phyloP scores from a whole-genome alignment of 1,284 basidiomycete species.

The Sphaerobolus stellatus region DNA sequence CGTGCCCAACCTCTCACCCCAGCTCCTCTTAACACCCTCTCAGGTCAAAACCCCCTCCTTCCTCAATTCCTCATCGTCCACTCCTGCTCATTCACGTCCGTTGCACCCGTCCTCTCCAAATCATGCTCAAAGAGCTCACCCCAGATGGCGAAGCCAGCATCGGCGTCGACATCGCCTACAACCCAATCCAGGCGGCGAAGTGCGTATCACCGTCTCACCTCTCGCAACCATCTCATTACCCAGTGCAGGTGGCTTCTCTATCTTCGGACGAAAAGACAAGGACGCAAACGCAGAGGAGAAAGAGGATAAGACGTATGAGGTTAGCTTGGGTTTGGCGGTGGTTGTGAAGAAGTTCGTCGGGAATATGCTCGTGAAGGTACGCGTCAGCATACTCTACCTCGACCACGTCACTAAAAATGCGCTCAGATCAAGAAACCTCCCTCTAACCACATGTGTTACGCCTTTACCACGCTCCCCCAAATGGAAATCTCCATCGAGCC shows the following conservation, averaged over 20 bases:
- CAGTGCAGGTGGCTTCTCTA: conserved; percentile 5
- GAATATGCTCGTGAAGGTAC: conserved; percentile 76
- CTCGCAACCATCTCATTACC: conserved; percentile 78
- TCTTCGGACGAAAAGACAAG: conserved; percentile 9
- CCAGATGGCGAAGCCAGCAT: conserved; percentile 89
- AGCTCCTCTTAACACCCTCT: no score
- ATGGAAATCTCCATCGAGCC: conserved; percentile 91
- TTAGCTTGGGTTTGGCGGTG: conserved; percentile 86
- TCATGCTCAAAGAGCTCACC: conserved; percentile 95
- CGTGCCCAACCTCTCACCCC: no score
- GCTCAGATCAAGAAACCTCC: conserved; percentile 84
- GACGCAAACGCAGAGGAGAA: not conserved
- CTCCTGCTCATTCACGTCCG: conserved; percentile 87
- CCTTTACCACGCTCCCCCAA: conserved; percentile 89
- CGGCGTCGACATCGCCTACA: conserved; percentile 82
- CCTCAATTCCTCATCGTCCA: conserved; percentile 83
- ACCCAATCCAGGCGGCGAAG: conserved; percentile 52
- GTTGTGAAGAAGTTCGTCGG: conserved; percentile 88
- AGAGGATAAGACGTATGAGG: conserved; percentile 87
- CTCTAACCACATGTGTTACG: conserved; percentile 95
- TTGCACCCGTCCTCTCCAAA: conserved; percentile 82
- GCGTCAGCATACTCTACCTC: no score
- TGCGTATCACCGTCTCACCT: conserved; percentile 87
- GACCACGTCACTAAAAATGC: not conserved
- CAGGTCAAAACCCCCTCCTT: conserved; percentile 81